Conservation (phyloP, 139 green algal genomes). For the Picochlorum sp. region DNA sequence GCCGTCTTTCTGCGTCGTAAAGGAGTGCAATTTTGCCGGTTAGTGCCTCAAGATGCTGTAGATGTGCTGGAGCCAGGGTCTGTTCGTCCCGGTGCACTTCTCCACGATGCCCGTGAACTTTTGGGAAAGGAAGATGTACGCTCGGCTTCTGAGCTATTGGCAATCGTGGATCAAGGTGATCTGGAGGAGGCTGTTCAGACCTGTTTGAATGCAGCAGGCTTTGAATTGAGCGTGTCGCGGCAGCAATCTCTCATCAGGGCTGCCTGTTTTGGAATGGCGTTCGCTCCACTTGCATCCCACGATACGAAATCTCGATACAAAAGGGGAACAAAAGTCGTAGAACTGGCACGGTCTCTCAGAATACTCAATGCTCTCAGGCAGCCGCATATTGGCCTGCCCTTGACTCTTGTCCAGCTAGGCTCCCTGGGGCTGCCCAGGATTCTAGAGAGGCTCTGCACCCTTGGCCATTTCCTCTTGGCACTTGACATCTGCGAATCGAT, state of each 20-base stretch:
- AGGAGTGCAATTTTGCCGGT: constrained; percentile 50
- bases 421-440: constrained; percentile 50
- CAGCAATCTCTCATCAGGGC: constrained; percentile 36
- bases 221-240: constrained; percentile 27
- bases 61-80: constrained; percentile 30
- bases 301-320: neutral
- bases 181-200: constrained; percentile 47
- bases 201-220: constrained; percentile 48
- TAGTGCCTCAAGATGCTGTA: constrained; percentile 41
- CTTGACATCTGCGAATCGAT: constrained; percentile 40
- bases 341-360: constrained; percentile 44
- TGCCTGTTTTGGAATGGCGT: constrained; percentile 59
- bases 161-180: constrained; percentile 35
- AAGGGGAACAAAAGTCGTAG: neutral
- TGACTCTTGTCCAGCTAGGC: constrained; percentile 61
- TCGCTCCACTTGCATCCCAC: constrained; percentile 23
- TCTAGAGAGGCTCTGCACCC: constrained; percentile 47
- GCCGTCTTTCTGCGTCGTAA: constrained; percentile 49
- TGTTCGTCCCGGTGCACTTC: constrained; percentile 38
- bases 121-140: constrained; percentile 56
- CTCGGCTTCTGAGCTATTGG: constrained; percentile 35
- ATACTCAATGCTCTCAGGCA: constrained; percentile 70
- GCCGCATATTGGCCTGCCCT: constrained; percentile 55
- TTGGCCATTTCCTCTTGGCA: constrained; percentile 56
- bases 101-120: constrained; percentile 72